phyloP scores from a whole-genome alignment of 2,329 filamentous ascomycete species.

The Aspergillus tamarii region DNA sequence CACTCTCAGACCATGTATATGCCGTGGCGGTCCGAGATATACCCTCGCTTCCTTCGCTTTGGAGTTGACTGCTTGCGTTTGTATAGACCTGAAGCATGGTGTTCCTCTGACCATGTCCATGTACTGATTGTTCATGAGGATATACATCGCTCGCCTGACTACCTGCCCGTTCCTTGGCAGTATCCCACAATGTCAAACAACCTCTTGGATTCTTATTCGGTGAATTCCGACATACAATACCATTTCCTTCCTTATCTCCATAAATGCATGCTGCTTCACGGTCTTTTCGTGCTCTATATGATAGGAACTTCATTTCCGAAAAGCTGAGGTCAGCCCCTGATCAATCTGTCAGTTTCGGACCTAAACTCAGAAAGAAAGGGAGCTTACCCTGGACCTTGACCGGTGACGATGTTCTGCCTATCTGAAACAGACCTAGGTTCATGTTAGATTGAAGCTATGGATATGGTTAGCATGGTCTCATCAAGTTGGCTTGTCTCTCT shows the following conservation, averaged over 20 bases:
- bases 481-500: not conserved
- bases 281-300: constrained; percentile 6
- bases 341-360: not conserved
- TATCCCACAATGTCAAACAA: constrained; percentile 14
- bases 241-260: not conserved
- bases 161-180: not conserved
- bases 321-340: constrained; percentile 24
- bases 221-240: not conserved
- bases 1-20: constrained; percentile 9
- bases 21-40: not conserved
- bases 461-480: constrained; percentile 5
- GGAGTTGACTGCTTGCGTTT: not conserved
- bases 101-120: not conserved
- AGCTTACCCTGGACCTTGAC: constrained; percentile 23
- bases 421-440: constrained; percentile 40
- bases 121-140: not conserved
- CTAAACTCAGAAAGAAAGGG: not conserved
- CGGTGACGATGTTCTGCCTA: constrained; percentile 38
- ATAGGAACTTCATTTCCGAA: constrained; percentile 28
- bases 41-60: not conserved
- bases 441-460: constrained; percentile 27
- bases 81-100: not conserved
- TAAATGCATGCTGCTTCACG: not conserved
- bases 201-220: not conserved
- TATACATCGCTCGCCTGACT: not conserved